Evolutionary conservation across 1,284 basidiomycete genomes (phyloP), one percentile per base, ranked within the genome.

Genomic region (Ceratobasidium sp.): DNA sequence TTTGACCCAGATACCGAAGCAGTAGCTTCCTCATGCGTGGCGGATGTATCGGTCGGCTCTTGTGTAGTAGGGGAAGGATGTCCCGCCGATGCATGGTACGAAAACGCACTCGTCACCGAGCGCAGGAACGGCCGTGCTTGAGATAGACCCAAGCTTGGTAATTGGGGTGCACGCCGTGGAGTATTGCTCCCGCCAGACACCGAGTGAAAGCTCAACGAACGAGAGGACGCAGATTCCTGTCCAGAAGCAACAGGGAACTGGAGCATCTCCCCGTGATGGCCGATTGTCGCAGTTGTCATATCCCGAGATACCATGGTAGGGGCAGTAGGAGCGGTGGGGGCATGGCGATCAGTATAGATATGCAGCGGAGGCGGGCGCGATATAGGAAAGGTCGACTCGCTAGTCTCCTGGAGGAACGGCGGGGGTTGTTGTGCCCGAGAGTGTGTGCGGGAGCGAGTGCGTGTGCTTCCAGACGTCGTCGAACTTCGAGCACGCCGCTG

Each of bases 51-150:
- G 11, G 65, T 54, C 40, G 32, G 37, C 5, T 68, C 66, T 37
- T 52, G 70, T 11, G 43, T 46, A 46, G 34, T 32, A 22, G 44
- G 37, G n/a, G 70, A 52, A 11, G 62, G 37, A 65, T 75, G 71
- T 32, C 71, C 71, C 11, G 51, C 56, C 8, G 71, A 75, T 2
- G 71, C 71, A 56, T 75, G 59, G 57, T 65, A 54, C 34, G 71
- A 75, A 25, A 75, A 66, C 6, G 62, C 32, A 51, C 71, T 75
- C 37, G 59, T 51, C 25, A 75, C 49, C n/a, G 71, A 75, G 19
- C 71, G 71, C n/a, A 75, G 62, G 59, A 64, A 75, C 52, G 71
- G 71, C 9, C 71, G 71, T 40, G 71, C 59, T 40, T 75, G 71
- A 32, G 61, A 65, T 11, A 75, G 34, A n/a, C 71, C 71, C 51